Evolutionary conservation across 2,329 filamentous ascomycete species (phyloP).

Genomic region (Colletotrichum lindemuthianum): DNA sequence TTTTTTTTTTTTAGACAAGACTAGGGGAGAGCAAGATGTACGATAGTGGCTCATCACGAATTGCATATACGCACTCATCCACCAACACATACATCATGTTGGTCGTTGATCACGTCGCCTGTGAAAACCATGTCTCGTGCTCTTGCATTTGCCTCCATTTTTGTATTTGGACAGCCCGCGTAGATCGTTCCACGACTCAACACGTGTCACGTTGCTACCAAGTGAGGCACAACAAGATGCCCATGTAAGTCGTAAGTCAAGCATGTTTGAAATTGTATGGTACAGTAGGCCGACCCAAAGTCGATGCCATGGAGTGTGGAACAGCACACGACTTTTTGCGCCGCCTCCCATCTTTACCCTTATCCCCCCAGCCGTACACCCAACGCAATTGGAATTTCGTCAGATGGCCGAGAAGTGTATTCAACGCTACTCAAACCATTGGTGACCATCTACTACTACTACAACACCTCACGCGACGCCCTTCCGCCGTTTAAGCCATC

Average conservation of each 20-base stretch:
- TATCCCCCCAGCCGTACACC: constrained; percentile 22
- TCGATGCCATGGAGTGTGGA: constrained; percentile 24
- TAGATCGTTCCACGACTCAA: too few relatives aligned
- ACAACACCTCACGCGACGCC: constrained; percentile 6
- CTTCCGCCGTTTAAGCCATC: neutral
- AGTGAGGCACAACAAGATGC: neutral
- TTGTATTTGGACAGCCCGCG: too few relatives aligned
- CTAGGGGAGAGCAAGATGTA: constrained; percentile 1
- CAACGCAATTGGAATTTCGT: constrained; percentile 15
- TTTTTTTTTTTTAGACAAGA: neutral
- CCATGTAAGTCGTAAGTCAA: constrained; percentile 22
- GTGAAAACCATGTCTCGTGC: too few relatives aligned
- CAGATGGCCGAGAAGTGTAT: constrained; percentile 25
- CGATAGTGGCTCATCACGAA: constrained; percentile 5
- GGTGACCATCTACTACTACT: constrained; percentile 24
- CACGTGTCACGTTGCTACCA: too few relatives aligned
- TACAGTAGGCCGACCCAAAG: constrained; percentile 36
- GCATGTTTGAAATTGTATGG: constrained; percentile 34
- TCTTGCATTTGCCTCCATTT: too few relatives aligned
- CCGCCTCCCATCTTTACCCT: constrained; percentile 24
- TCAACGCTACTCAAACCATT: constrained; percentile 34
- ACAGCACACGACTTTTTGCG: constrained; percentile 33
- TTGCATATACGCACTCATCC: constrained; percentile 4
- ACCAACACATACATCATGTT: too few relatives aligned
- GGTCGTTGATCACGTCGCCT: too few relatives aligned